Conservation (phyloP, 345 rosid species). For the Sonneratia caseolaris region DNA sequence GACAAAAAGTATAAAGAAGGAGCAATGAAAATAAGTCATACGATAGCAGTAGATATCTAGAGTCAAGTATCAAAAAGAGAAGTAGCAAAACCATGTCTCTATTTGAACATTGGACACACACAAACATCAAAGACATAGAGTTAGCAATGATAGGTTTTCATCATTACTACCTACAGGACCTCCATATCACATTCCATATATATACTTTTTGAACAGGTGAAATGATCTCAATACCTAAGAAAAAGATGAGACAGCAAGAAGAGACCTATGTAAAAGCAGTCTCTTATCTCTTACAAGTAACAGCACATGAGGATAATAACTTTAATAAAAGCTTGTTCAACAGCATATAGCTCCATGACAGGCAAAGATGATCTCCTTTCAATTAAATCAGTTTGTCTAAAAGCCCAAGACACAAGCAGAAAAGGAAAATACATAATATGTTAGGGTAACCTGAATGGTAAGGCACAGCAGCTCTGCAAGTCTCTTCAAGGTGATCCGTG, state of each 20-base stretch:
- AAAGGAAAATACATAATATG: background rate
- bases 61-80: no score
- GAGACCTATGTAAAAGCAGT: background rate
- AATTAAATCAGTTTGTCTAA: background rate
- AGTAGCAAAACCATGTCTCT: background rate
- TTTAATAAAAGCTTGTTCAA: background rate
- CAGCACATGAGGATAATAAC: background rate
- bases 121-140: no score
- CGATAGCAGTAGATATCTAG: no score
- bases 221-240: background rate
- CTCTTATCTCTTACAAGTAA: background rate
- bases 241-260: background rate
- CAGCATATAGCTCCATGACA: background rate
- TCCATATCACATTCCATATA: no score
- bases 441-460: conserved; percentile 45
- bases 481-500: conserved; percentile 80
- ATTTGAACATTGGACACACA: background rate
- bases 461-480: conserved; percentile 84
- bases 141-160: no score
- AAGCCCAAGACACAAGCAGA: background rate
- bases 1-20: no score
- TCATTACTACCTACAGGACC: no score
- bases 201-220: no score
- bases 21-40: no score
- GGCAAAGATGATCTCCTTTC: background rate